phyloP scores from a whole-genome alignment of 305 asterid genomes.

The Andrographis paniculata region DNA sequence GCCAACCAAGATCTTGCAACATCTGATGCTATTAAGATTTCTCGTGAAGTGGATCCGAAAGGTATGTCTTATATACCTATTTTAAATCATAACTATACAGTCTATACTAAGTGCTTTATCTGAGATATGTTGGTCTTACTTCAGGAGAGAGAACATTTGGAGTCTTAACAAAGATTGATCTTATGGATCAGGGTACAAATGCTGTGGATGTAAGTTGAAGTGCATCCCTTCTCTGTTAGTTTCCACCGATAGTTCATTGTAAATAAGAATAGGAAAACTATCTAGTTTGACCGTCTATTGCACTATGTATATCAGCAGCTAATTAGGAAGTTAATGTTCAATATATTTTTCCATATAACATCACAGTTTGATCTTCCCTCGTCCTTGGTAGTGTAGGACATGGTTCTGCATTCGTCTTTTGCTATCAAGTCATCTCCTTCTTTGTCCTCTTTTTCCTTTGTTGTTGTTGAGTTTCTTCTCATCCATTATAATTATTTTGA shows the following conservation, averaged over 20 bases:
- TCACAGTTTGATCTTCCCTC: too few species aligned
- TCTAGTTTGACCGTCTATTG: constrained; percentile 4
- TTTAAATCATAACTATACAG: not conserved
- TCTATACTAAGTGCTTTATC: not conserved
- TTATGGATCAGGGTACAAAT: constrained; percentile 99
- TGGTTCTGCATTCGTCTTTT: too few species aligned
- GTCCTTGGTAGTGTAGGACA: too few species aligned
- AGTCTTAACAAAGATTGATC: constrained; percentile 88
- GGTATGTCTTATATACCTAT: constrained; percentile 27
- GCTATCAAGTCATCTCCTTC: too few species aligned
- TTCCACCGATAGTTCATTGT: constrained; percentile 1
- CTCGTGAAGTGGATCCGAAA: constrained; percentile 97
- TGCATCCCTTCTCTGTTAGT: not conserved
- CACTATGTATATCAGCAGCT: constrained; percentile 6
- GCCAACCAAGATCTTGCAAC: constrained; percentile 99
- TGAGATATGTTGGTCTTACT: constrained; percentile 15
- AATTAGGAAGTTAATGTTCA: constrained; percentile 4
- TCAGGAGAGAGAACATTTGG: constrained; percentile 99
- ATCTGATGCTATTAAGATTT: constrained; percentile 91
- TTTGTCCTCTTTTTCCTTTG: too few species aligned
- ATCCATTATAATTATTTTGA: too few species aligned
- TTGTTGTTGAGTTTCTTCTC: too few species aligned
- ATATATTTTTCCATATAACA: too few species aligned
- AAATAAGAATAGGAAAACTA: not conserved
- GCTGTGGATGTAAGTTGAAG: constrained; percentile 83